These are phyloP conservation scores for Nicotiana knightiana DNA, from an alignment of 257 asterid species.

Conservation along the genomic window DNA sequence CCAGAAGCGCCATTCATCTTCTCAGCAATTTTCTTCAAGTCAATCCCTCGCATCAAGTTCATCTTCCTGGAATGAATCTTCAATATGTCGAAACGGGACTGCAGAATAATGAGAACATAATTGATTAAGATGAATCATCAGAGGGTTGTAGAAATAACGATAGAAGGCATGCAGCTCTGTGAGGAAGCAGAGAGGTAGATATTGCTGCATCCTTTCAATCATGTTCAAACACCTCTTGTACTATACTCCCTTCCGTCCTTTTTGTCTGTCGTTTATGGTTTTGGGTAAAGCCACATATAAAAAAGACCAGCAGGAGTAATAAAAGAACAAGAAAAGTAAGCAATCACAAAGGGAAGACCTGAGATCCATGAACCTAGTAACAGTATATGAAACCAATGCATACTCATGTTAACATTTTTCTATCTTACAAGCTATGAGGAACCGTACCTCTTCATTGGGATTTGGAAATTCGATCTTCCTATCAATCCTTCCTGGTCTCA, in stretches of 20 bases:
- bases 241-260: neutral
- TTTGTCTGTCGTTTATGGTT: neutral
- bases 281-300: neutral
- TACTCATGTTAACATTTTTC: neutral
- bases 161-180: neutral
- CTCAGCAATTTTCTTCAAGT: constrained; percentile 83
- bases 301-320: neutral
- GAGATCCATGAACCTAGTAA: neutral
- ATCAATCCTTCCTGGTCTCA: constrained; percentile 89
- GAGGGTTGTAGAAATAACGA: neutral
- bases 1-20: constrained; percentile 95
- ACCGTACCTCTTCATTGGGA: constrained; percentile 75
- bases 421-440: neutral
- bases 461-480: constrained; percentile 93
- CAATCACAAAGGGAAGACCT: neutral
- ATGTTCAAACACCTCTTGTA: neutral
- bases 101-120: constrained; percentile 7
- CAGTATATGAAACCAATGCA: neutral
- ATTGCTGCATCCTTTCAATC: neutral
- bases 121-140: neutral
- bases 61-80: constrained; percentile 85
- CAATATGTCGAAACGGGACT: constrained; percentile 82
- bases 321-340: neutral
- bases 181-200: neutral
- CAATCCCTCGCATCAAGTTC: constrained; percentile 89